Evolutionary conservation across 2,329 filamentous ascomycete species (phyloP), one percentile per base, ranked within the genome.

Genomic region (Venturia pyrina): DNA sequence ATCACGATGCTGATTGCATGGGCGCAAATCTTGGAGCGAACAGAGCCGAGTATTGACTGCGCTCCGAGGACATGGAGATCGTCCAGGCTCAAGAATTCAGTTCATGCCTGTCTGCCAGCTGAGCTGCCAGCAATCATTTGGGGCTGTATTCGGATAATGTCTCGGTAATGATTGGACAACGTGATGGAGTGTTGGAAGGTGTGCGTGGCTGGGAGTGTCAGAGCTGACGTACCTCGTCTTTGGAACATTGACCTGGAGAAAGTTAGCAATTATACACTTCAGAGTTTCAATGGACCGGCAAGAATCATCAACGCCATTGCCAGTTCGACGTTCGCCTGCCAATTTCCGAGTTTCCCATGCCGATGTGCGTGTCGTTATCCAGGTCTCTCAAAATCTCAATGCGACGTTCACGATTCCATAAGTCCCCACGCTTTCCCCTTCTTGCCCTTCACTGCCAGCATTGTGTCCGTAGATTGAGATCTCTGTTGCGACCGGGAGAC

Each of bases 171-270:
- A 15, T 28, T 24, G 21, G n/a, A 21, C 11, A 10, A 11, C 10
- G 28, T 11, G 21, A 15, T 13, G 10, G 48, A 11, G 3, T 50
- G 21, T 28, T 11, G 28, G 21, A 8, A 5, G 7, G 48, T 50
- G 5, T 13, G 5, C 4, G 3, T 24, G 48, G 21, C 5, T 50
- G 1, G 8, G 48, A 50, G n/a, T n/a, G 10, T 50, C 21, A 24
- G 21, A 50, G 21, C 28, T 6, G 21, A 53, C 48, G 21, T 53
- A 53, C 48, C 48, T 34, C 32, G 92, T 96, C 87, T 96, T 96
- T 78, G 93, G 92, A 85, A 96, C 90, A 90, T 96, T 96, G 86
- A 96, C 92, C 93, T 93, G 57, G 17, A 53, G 19, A n/a, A 13
- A 34, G 53, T 59, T 37, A 59, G 53, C 53, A 59, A n/a, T n/a